Evolutionary conservation across 2,329 filamentous ascomycete species (phyloP).

Genomic region (Chaetomium olivaceum): DNA sequence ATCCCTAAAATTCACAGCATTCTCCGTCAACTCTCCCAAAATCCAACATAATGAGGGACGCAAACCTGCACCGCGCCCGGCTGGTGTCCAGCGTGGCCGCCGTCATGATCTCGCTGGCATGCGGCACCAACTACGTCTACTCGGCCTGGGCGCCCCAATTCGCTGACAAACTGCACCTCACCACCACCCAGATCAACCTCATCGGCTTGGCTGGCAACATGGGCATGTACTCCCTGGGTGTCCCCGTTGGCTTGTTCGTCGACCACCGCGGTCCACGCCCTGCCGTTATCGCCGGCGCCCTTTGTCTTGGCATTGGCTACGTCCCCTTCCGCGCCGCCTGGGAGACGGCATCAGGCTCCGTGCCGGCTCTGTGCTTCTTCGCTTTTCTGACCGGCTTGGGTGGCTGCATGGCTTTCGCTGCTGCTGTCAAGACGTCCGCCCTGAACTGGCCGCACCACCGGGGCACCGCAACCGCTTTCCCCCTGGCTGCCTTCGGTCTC

Average conservation of each 20-base stretch:
- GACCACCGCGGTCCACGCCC: conserved; percentile 79
- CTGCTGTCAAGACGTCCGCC: conserved; percentile 81
- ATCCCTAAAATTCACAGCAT: neutral
- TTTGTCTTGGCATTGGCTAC: conserved; percentile 77
- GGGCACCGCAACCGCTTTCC: conserved; percentile 92
- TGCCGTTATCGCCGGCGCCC: conserved; percentile 72
- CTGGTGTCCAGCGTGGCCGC: conserved; percentile 82
- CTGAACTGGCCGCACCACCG: conserved; percentile 89
- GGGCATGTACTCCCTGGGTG: conserved; percentile 90
- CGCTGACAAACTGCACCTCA: conserved; percentile 79
- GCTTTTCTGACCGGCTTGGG: conserved; percentile 84
- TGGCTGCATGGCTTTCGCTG: conserved; percentile 87
- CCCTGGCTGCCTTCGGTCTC: conserved; percentile 86
- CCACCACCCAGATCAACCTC: conserved; percentile 89
- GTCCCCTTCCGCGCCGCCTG: conserved; percentile 82
- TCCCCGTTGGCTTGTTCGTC: conserved; percentile 85
- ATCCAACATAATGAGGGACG: conserved; percentile 46
- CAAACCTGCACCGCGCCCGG: conserved; percentile 61
- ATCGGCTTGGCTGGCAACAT: conserved; percentile 85
- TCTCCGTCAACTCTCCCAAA: conserved; percentile 12
- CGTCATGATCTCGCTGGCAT: conserved; percentile 81
- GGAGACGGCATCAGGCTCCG: conserved; percentile 62
- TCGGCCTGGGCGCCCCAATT: conserved; percentile 98
- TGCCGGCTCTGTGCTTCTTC: conserved; percentile 72
- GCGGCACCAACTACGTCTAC: conserved; percentile 98